Percentiles rank a stretch among this genome's conserved stretches.
phyloP scores from a whole-genome alignment of 2,329 filamentous ascomycete genomes.

The Colletotrichum liriopes region DNA sequence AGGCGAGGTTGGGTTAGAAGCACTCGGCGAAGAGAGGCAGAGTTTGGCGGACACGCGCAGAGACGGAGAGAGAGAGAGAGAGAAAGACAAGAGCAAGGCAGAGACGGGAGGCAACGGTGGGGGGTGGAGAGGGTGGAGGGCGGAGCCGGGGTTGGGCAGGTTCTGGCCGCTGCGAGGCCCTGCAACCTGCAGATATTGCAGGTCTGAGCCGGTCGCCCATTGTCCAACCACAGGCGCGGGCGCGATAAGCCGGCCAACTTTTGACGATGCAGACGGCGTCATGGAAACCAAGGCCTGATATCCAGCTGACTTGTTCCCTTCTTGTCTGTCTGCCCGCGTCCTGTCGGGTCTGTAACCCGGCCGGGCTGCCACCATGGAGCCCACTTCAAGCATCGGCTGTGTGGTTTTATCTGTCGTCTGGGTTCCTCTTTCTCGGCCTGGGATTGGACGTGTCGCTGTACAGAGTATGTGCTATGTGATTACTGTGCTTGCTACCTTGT shows the following conservation, averaged over 20 bases:
- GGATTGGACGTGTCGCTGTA: neutral
- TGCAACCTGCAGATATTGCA: conserved; percentile 27
- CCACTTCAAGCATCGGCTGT: neutral
- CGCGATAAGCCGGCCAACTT: conserved; percentile 38
- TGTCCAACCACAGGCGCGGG: conserved; percentile 36
- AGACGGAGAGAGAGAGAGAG: neutral
- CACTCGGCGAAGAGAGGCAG: neutral
- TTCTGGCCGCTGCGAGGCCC: conserved; percentile 37
- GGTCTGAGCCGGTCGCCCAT: conserved; percentile 19
- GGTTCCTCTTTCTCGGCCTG: neutral
- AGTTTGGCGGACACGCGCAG: neutral
- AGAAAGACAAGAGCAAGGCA: neutral
- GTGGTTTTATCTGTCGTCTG: neutral
- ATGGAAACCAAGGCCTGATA: conserved; percentile 23
- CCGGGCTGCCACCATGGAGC: neutral
- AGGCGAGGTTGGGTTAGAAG: neutral
- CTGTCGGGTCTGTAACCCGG: neutral
- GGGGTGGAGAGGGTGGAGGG: conserved; percentile 10
- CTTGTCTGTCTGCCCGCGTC: neutral
- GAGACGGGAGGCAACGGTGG: neutral
- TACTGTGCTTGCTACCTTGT: neutral
- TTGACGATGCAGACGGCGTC: conserved; percentile 40
- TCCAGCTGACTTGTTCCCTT: conserved; percentile 22
- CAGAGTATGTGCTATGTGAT: neutral
- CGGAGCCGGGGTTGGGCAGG: conserved; percentile 26